Base-by-base conservation (phyloP, 1,139 yeast species). In the Sugiyamaella japonica region DNA sequence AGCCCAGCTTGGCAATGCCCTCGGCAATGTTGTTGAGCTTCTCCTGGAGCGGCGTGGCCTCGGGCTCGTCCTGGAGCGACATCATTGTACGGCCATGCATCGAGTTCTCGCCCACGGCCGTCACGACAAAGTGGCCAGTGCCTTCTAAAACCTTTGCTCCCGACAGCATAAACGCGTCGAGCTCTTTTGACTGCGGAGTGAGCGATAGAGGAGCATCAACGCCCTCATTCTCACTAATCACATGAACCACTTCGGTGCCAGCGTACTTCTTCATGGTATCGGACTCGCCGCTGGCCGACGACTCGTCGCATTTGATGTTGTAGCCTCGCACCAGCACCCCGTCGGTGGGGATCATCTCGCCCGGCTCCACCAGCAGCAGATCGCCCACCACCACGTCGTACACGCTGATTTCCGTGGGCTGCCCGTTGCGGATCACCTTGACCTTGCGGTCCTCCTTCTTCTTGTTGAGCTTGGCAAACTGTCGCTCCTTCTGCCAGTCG, bases 401-500 rank as follows among this genome's bases (percentile, higher is more conserved):
- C 56, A 93, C 84, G 6, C 93, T 84, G 20, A 90, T 76, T 62
- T 84, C 80, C 51, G 74, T 76, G 61, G 89, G 89, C 53, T 76
- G 78, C 42, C 93, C 95, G 50, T 83, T 80, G 58, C 99, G 77
- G 41, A 86, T 74, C 2, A 89, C 96, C 55, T 86, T 81, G 51
- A 95, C 78, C 60, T 83, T 81, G 54, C 97, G 81, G 65, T 90
- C 93, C 61, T 90, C 95, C 72, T 93, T 93, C 72, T 74, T 73
- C 50, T 70, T 68, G 71, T 93, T 91, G 62, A 95, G 80, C 62
- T 84, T 85, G 51, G 89, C 89, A 73, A 95, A 95, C 70, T 93
- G 99, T 13, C 90, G 76, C 70, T 95, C 99, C 70, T 95, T 95
- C 69, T 93, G 97, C 76, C 88, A 95, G 72, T 95, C 99, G 70